A percentile compares a stretch with the other conserved stretches of the same genome.
Conservation (phyloP, 768 basidiomycete species). For the Lentinula sp. region DNA sequence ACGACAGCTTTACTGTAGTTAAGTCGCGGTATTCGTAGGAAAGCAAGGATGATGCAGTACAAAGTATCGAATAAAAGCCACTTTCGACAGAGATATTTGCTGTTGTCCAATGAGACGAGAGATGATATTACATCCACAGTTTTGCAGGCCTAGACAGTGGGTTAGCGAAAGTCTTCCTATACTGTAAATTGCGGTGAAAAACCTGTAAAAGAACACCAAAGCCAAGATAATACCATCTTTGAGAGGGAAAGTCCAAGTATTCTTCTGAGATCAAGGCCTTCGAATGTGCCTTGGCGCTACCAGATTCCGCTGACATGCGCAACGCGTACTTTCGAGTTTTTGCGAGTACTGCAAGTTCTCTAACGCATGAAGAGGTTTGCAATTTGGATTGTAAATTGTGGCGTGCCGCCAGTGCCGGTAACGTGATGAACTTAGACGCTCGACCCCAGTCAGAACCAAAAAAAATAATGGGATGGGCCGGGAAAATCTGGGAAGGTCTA, state of each 20-base stretch:
- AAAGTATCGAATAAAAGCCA: constrained; percentile 70
- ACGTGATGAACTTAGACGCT: neutral
- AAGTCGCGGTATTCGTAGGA: constrained; percentile 69
- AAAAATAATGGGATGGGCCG: too few relatives aligned
- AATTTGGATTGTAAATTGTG: too few relatives aligned
- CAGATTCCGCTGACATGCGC: constrained; percentile 14
- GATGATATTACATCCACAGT: constrained; percentile 61
- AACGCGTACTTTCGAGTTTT: neutral
- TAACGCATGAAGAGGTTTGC: neutral
- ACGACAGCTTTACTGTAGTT: constrained; percentile 61
- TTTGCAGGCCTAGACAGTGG: constrained; percentile 60
- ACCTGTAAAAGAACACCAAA: constrained; percentile 77
- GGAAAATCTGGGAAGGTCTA: too few relatives aligned
- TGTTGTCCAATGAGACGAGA: constrained; percentile 38
- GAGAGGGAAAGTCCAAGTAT: constrained; percentile 70
- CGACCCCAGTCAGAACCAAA: too few relatives aligned
- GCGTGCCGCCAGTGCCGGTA: neutral
- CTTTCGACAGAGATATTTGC: constrained; percentile 46
- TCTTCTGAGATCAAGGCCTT: constrained; percentile 63
- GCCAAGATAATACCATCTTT: constrained; percentile 74
- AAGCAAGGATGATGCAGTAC: constrained; percentile 50
- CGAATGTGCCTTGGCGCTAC: neutral
- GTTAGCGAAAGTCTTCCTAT: constrained; percentile 5
- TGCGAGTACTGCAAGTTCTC: neutral
- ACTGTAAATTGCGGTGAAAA: constrained; percentile 9